A percentile compares a stretch with the other conserved stretches of the same genome.
Conservation (phyloP, 345 rosid genomes). For the Eucalyptus coolabah region DNA sequence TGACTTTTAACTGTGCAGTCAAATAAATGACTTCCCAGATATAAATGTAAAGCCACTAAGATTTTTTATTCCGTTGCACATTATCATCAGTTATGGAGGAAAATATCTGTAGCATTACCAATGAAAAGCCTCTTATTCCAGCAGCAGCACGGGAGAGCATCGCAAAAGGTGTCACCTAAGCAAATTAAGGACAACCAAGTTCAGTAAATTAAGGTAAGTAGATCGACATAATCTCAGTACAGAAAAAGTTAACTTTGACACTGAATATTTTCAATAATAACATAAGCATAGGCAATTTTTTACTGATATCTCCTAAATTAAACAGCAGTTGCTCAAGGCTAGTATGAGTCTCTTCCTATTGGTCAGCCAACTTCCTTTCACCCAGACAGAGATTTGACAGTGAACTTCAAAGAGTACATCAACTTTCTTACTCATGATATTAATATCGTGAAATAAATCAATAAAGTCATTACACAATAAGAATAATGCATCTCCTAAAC, state of each 20-base stretch:
- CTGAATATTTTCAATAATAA: neutral
- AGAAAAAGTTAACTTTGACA: neutral
- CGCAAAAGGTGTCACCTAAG: constrained; percentile 89
- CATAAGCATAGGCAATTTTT: neutral
- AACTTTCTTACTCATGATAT: neutral
- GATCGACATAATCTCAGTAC: neutral
- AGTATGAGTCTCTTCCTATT: neutral
- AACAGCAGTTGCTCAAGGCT: neutral
- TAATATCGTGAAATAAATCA: neutral
- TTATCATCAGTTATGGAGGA: neutral
- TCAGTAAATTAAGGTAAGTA: neutral
- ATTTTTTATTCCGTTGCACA: neutral
- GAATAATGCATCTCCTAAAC: neutral
- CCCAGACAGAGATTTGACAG: neutral
- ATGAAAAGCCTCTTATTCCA: constrained; percentile 87
- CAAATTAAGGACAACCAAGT: neutral
- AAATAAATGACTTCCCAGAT: neutral
- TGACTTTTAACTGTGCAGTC: neutral
- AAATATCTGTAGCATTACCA: constrained; percentile 33
- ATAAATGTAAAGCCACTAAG: neutral
- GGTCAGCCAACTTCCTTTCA: neutral
- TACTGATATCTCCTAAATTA: neutral
- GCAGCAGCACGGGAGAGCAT: constrained; percentile 94
- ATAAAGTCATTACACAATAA: neutral
- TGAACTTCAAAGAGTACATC: neutral